These are phyloP conservation scores for Picochlorum sp. DNA, from an alignment of 139 green algal genomes.

Conservation along the genomic window DNA sequence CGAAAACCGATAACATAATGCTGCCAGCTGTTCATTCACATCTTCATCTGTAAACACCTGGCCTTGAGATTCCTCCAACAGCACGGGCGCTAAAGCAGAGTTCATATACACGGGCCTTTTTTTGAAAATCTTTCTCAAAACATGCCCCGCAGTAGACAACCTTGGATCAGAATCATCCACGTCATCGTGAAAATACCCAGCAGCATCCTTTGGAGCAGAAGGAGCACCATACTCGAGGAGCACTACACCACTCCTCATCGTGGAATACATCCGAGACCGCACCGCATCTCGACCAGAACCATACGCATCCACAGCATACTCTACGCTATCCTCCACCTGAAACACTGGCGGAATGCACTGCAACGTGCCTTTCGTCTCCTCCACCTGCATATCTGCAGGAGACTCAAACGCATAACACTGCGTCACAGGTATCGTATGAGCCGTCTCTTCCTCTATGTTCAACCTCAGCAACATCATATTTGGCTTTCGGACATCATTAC, in stretches of 20 bases:
- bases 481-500: not conserved
- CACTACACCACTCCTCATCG: not conserved
- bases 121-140: not conserved
- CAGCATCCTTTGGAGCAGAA: not conserved
- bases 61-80: not conserved
- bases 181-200: not conserved
- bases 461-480: not conserved
- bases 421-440: too few relatives aligned
- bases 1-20: conserved; percentile 22
- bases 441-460: not conserved
- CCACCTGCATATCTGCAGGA: conserved; percentile 2
- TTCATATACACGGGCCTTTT: conserved; percentile 5
- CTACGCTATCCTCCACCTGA: not conserved
- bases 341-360: not conserved
- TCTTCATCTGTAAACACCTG: not conserved
- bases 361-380: not conserved
- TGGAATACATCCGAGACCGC: not conserved
- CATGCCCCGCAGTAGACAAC: not conserved
- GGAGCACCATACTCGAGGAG: not conserved
- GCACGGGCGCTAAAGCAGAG: not conserved
- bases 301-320: not conserved
- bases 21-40: not conserved
- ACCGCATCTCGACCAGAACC: not conserved
- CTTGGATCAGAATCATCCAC: not conserved
- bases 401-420: not conserved